These are phyloP conservation scores for Arthrobotrys sphaeroides DNA, from an alignment of 2,329 filamentous ascomycete genomes.

Conservation along the genomic window DNA sequence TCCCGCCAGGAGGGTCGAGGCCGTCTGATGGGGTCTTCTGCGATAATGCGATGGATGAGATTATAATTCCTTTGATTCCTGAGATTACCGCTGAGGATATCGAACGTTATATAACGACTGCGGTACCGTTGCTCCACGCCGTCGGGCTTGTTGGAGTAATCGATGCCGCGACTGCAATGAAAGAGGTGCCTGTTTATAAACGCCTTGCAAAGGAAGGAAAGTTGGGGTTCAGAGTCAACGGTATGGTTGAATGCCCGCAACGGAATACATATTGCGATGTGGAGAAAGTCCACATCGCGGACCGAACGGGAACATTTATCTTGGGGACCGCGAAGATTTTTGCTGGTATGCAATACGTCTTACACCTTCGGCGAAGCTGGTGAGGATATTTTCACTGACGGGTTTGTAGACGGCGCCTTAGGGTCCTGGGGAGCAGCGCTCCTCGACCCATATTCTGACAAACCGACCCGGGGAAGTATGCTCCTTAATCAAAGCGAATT, in stretches of 20 bases:
- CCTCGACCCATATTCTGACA: slow-evolving; percentile 75
- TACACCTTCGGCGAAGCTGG: neutral
- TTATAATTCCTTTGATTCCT: slow-evolving; percentile 69
- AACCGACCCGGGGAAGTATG: slow-evolving; percentile 71
- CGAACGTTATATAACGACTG: slow-evolving; percentile 67
- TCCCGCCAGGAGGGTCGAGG: slow-evolving; percentile 72
- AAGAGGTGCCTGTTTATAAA: slow-evolving; percentile 56
- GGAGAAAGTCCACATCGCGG: slow-evolving; percentile 63
- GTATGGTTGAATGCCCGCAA: slow-evolving; percentile 73
- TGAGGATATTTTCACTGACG: neutral
- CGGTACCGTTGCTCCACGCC: slow-evolving; percentile 71
- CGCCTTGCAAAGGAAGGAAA: slow-evolving; percentile 65
- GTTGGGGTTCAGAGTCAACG: slow-evolving; percentile 72
- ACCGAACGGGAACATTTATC: slow-evolving; percentile 65
- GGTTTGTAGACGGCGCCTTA: slow-evolving; percentile 70
- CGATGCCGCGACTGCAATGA: slow-evolving; percentile 71
- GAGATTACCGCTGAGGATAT: slow-evolving; percentile 68
- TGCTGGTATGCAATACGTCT: slow-evolving; percentile 65
- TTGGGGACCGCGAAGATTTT: slow-evolving; percentile 75
- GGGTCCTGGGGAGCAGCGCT: slow-evolving; percentile 77
- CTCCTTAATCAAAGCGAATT: slow-evolving; percentile 72
- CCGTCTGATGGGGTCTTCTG: slow-evolving; percentile 76
- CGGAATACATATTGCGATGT: slow-evolving; percentile 71
- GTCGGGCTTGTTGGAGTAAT: slow-evolving; percentile 75
- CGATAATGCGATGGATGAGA: slow-evolving; percentile 74